A percentile compares a stretch with the other conserved stretches of the same genome.
phyloP scores from a whole-genome alignment of 2,329 filamentous ascomycete genomes.

The Lecanicillium sp. region DNA sequence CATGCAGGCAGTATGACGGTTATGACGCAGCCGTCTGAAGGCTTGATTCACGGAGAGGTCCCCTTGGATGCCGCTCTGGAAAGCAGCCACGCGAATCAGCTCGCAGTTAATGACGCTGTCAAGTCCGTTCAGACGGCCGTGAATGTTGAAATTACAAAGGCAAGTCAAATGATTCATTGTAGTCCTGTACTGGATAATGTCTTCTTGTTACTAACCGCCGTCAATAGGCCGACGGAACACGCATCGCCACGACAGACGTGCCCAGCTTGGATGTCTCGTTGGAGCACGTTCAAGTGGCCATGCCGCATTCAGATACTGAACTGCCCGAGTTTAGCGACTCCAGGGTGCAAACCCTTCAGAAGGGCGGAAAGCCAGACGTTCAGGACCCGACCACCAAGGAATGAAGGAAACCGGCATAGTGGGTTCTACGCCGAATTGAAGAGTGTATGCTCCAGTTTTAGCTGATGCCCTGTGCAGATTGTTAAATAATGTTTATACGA shows the following conservation, averaged over 20 bases:
- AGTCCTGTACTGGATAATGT: background rate
- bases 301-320: conserved; percentile 4
- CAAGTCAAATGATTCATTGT: conserved; percentile 5
- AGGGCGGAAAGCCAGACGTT: background rate
- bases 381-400: too few relatives aligned
- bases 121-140: conserved; percentile 19
- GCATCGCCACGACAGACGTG: background rate
- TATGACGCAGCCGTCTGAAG: conserved; percentile 25
- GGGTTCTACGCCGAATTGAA: too few relatives aligned
- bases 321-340: conserved; percentile 4
- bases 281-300: conserved; percentile 1
- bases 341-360: background rate
- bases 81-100: conserved; percentile 37
- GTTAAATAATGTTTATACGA: too few relatives aligned
- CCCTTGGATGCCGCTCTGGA: conserved; percentile 58
- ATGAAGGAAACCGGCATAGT: too few relatives aligned
- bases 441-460: too few relatives aligned
- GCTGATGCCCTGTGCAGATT: too few relatives aligned
- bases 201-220: background rate
- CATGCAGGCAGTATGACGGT: conserved; percentile 26
- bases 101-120: conserved; percentile 15
- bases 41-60: conserved; percentile 23
- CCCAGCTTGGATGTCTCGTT: background rate
- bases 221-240: conserved; percentile 2
- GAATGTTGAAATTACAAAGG: conserved; percentile 25